phyloP scores from a whole-genome alignment of 768 basidiomycete genomes.

The Phlegmacium glaucopus region DNA sequence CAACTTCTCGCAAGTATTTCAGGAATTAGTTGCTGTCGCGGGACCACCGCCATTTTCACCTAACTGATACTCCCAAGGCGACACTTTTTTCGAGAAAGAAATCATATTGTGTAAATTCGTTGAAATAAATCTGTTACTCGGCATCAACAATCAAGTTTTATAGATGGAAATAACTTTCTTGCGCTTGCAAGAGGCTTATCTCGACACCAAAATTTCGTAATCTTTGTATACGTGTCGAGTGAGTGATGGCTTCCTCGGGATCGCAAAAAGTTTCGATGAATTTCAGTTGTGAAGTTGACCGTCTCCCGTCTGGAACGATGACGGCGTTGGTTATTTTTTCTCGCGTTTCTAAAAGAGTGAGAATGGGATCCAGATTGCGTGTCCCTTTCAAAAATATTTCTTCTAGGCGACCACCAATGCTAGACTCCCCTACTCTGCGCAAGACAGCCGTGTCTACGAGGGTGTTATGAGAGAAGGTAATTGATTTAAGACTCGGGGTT shows the following conservation, averaged over 20 bases:
- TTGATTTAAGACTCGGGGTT: constrained; percentile 5
- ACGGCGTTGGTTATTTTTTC: neutral
- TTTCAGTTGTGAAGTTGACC: constrained; percentile 1
- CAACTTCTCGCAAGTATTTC: constrained; percentile 12
- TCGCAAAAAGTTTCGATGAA: constrained; percentile 9
- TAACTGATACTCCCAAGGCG: neutral
- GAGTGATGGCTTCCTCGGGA: neutral
- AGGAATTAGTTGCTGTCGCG: constrained; percentile 8
- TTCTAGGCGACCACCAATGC: constrained; percentile 5
- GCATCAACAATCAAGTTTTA: neutral
- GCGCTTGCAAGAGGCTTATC: constrained; percentile 5
- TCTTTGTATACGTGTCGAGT: neutral
- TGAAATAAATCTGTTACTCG: neutral
- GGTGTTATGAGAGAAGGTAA: constrained; percentile 11
- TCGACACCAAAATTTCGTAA: constrained; percentile 5
- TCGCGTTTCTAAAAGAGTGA: constrained; percentile 9
- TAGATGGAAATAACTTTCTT: constrained; percentile 2
- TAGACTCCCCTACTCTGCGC: constrained; percentile 2
- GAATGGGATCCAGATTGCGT: constrained; percentile 6
- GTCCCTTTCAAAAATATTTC: constrained; percentile 9
- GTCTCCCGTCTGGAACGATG: neutral
- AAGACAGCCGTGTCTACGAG: neutral
- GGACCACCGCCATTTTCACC: constrained; percentile 12
- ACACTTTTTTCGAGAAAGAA: too few species aligned
- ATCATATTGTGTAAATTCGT: neutral